Conservation (phyloP, 768 basidiomycete genomes). For the Termitomyces titanicus region DNA sequence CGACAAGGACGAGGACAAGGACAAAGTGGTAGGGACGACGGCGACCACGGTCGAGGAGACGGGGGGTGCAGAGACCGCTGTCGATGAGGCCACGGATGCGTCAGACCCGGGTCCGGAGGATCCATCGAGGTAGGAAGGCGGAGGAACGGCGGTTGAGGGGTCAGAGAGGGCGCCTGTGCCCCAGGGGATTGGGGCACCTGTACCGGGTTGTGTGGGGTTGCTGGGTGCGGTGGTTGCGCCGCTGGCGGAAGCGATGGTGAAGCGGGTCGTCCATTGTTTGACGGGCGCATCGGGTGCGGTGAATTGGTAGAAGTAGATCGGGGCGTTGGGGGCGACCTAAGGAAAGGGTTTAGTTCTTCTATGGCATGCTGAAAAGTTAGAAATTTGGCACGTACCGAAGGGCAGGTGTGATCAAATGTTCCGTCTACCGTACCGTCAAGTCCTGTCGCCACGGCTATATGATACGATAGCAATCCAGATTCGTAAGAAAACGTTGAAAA, state of each 20-base stretch:
- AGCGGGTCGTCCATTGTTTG: conserved; percentile 71
- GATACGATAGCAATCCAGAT: neutral
- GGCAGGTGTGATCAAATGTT: conserved; percentile 59
- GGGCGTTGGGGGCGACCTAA: conserved; percentile 59
- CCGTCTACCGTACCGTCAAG: conserved; percentile 60
- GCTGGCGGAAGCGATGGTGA: conserved; percentile 57
- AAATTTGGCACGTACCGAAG: conserved; percentile 41
- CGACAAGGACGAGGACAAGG: neutral
- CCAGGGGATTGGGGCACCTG: conserved; percentile 57
- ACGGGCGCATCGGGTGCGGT: conserved; percentile 35
- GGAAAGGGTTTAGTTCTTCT: neutral
- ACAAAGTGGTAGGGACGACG: neutral
- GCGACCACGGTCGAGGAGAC: neutral
- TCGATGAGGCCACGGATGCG: conserved; percentile 1
- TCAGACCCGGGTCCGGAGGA: conserved; percentile 4
- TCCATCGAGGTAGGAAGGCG: conserved; percentile 22
- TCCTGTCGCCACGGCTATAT: conserved; percentile 56
- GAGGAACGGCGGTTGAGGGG: conserved; percentile 32
- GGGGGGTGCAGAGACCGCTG: neutral
- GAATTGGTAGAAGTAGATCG: conserved; percentile 85
- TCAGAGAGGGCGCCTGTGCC: conserved; percentile 59
- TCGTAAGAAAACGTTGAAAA: neutral
- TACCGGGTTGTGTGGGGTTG: conserved; percentile 49
- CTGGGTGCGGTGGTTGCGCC: conserved; percentile 46
- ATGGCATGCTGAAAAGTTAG: too few relatives aligned